Base-by-base conservation (phyloP, 2,329 filamentous ascomycete species). In the Calonectria hawksworthii region DNA sequence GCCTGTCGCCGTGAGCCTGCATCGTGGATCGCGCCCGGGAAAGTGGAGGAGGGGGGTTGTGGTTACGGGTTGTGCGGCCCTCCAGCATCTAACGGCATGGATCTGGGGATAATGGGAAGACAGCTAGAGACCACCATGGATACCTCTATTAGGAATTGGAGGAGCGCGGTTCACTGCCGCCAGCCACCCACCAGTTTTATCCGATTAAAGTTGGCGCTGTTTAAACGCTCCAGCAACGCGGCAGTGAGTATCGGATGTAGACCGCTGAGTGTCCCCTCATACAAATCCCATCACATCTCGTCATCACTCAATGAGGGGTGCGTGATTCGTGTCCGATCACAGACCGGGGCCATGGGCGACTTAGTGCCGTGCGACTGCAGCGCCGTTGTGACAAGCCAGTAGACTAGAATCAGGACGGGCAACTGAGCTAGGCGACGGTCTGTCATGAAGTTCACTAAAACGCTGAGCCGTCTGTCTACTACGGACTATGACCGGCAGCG, bases 361-460 rank as follows among this genome's bases (percentile, higher is more conserved):
- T 41, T 64, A 63, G 74, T 75, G 77, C 75, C 76, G 75, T 76
- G 79, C 76, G 77, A 80, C 79, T 72, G 70, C 77, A 79, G 71
- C 74, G 66, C 78, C 77, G 79, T 80, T 80, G 76, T 70, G 70
- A 79, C 77, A 79, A 72, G 78, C 66, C 70, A 51, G 50, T 23
- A 26, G 32, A n/a, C 36, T 30, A 68, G 34, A 72, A 50, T 50
- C 28, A 36, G 47, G 67, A 47, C 67, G 68, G 61, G 34, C 61
- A 64, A 26, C 61, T 50, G 67, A 59, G 30, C 70, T 38, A 54
- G 54, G 61, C 41, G 52, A 50, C 52, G 50, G 66, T 26, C 70
- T 51, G 71, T 44, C 71, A 65, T 28, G 56, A 38, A 63, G 54
- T 61, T 69, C 61, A 41, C 44, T 64, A 67, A 52, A 47, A 32